Conservation (phyloP, 2,329 filamentous ascomycete genomes). For the Aspergillus sojae region DNA sequence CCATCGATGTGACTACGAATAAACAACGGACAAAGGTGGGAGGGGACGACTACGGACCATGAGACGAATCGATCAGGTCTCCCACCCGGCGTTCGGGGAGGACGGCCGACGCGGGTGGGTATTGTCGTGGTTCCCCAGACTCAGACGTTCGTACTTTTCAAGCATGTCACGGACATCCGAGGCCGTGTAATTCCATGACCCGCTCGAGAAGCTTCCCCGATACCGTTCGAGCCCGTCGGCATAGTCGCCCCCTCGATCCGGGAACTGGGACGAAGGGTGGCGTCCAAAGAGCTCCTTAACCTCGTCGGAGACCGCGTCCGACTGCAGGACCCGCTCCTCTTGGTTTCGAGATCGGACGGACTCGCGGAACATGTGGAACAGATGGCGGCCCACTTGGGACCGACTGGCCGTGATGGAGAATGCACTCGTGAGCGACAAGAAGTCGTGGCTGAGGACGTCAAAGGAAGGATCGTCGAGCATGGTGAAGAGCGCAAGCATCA, state of each 20-base stretch:
- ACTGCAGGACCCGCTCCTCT: slow-evolving; percentile 30
- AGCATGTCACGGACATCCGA: background rate
- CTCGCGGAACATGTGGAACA: slow-evolving; percentile 31
- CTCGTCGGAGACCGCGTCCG: slow-evolving; percentile 29
- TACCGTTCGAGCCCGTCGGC: slow-evolving; percentile 36
- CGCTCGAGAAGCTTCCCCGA: slow-evolving; percentile 21
- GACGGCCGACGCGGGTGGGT: background rate
- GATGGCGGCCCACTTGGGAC: slow-evolving; percentile 25
- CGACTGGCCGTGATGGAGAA: slow-evolving; percentile 29
- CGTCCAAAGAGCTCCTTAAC: slow-evolving; percentile 39
- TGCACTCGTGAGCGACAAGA: slow-evolving; percentile 35
- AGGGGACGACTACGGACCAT: background rate
- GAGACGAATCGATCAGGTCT: background rate
- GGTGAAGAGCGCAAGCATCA: slow-evolving; percentile 42
- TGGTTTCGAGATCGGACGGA: slow-evolving; percentile 29
- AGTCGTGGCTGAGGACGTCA: slow-evolving; percentile 38
- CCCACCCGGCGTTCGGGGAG: background rate
- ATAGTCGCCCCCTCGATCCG: slow-evolving; percentile 33
- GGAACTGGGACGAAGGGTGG: slow-evolving; percentile 13
- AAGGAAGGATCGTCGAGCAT: slow-evolving; percentile 33
- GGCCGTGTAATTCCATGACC: background rate
- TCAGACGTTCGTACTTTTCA: background rate
- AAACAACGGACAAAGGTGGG: background rate
- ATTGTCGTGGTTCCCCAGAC: background rate
- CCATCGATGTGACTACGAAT: background rate